Evolutionary conservation across 208 protist genomes (phyloP).

Genomic region (Leishmania turanica): DNA sequence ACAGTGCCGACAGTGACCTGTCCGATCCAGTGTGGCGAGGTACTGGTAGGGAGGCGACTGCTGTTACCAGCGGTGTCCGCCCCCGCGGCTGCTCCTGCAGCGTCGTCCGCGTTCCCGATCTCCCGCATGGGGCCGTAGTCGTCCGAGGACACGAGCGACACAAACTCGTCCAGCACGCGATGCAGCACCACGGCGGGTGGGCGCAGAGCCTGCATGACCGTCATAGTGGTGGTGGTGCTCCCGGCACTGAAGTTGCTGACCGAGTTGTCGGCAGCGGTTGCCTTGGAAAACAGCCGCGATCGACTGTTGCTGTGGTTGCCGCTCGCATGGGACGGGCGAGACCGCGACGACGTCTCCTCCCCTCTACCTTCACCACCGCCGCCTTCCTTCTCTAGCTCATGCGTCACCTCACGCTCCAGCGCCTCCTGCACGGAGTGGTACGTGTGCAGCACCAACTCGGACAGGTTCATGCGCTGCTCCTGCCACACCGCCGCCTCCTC

Average conservation of each 20-base stretch:
- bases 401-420: slow-evolving; percentile 14
- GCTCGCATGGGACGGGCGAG: neutral
- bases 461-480: slow-evolving; percentile 39
- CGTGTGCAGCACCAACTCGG: slow-evolving; percentile 52
- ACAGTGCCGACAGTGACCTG: slow-evolving; percentile 77
- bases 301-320: slow-evolving; percentile 1
- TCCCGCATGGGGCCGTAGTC: slow-evolving; percentile 63
- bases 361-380: neutral
- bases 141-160: slow-evolving; percentile 65
- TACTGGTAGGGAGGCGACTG: neutral
- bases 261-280: slow-evolving; percentile 15
- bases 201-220: slow-evolving; percentile 19
- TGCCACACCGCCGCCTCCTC: slow-evolving; percentile 36
- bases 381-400: slow-evolving; percentile 7
- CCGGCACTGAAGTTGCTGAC: slow-evolving; percentile 18
- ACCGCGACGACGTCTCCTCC: neutral
- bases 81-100: neutral
- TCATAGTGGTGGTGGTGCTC: slow-evolving; percentile 10
- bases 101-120: neutral
- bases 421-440: slow-evolving; percentile 30
- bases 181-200: slow-evolving; percentile 42
- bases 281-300: neutral
- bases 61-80: neutral
- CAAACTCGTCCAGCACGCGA: slow-evolving; percentile 80
- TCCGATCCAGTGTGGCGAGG: slow-evolving; percentile 19